Evolutionary conservation across 768 basidiomycete genomes (phyloP).

Genomic region (Pilatotrama ljubarskyi): DNA sequence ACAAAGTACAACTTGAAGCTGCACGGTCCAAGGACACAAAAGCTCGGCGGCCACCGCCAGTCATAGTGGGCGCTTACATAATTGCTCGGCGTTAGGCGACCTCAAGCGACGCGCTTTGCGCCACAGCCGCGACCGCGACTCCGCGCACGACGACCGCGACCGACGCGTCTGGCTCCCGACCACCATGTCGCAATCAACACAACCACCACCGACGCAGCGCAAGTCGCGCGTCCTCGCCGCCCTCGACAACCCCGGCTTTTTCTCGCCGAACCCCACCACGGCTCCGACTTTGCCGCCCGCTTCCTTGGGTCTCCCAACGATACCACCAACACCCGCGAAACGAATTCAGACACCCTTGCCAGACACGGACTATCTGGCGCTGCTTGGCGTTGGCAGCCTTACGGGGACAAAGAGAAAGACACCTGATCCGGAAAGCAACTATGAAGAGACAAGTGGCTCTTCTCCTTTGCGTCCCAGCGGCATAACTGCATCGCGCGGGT

Average conservation of each 20-base stretch:
- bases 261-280: background rate
- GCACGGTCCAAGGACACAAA: no score
- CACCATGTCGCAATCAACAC: constrained; percentile 12
- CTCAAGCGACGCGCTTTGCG: background rate
- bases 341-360: background rate
- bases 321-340: constrained; percentile 3
- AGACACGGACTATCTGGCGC: background rate
- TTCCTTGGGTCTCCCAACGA: constrained; percentile 5
- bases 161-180: background rate
- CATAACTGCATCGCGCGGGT: constrained; percentile 24
- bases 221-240: constrained; percentile 25
- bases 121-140: background rate
- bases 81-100: background rate
- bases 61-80: background rate
- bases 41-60: no score
- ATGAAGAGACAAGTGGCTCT: background rate
- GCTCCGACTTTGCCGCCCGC: constrained; percentile 1
- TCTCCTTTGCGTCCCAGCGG: background rate
- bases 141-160: background rate
- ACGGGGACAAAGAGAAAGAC: background rate
- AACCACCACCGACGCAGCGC: constrained; percentile 7
- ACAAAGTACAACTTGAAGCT: no score
- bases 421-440: constrained; percentile 3
- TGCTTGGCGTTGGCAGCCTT: background rate
- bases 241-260: constrained; percentile 22